Evolutionary conservation across 176 grass and related monocot genomes (phyloP), one percentile per base, ranked within the genome.

Genomic region (Saccharum officinarum): DNA sequence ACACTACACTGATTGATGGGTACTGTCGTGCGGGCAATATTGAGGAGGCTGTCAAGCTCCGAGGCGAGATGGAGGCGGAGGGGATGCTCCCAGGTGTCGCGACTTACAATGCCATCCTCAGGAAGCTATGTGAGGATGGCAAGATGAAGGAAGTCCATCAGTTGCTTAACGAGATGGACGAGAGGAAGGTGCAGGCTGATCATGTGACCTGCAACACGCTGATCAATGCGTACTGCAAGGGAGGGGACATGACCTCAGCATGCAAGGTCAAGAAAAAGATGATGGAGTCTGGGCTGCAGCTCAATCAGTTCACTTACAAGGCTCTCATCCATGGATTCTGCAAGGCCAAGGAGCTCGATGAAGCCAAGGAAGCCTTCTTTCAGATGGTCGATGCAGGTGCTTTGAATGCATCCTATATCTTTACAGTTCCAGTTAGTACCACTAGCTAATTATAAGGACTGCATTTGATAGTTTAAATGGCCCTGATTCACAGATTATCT

Each of bases 131-230:
- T 20, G 82, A 95, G 71, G 85, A 90, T 82, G 86, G 92, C 4
- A 93, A 91, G 37, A 90, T 98, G 92, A 98, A 92, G 67, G 82
- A 75, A 30, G 92, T 86, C 34, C 83, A 98, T 80, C 76, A 38
- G 69, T 69, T 98, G 80, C 87, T 98, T 52, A 95, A 87, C 15
- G 92, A 93, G 87, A 98, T 95, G 91, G 92, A 95, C 6, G 95
- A 85, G 60, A 95, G 80, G 75, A 92, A 86, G 87, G 72, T 95
- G 25, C 80, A 92, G 84, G 86, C 95, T 52, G 95, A 98, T 80
- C 92, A 89, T 5, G 61, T 93, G n/a, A 98, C 95, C 4, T 98
- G 95, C 82, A 98, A 98, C 86, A 98, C 91, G 7, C 85, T 98
- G 13, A 95, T 98, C 61, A 95, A 98, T 39, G 82, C 95, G 7